Conservation (phyloP, 2,329 filamentous ascomycete genomes). For the Gaeumannomyces tritici region DNA sequence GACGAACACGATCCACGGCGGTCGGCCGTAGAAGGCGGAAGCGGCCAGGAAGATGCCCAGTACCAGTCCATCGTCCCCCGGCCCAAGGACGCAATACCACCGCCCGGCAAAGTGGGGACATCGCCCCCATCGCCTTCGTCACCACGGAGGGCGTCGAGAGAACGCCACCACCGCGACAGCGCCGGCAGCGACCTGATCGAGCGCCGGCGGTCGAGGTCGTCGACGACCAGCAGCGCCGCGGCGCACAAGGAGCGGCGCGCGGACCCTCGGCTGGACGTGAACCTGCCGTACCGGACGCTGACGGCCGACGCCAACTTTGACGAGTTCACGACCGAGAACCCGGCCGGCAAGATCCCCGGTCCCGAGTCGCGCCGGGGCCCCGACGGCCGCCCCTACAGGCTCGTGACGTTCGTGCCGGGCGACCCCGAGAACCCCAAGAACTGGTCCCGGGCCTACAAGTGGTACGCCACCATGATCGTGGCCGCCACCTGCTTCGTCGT, state of each 20-base stretch:
- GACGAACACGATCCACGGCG: not conserved
- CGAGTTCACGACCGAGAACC: conserved; percentile 50
- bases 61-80: not conserved
- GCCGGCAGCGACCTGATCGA: not conserved
- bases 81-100: not conserved
- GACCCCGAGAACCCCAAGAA: conserved; percentile 80
- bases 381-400: conserved; percentile 30
- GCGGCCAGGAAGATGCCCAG: not conserved
- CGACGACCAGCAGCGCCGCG: not conserved
- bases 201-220: not conserved
- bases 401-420: conserved; percentile 56
- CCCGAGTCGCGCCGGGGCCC: conserved; percentile 10
- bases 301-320: conserved; percentile 40
- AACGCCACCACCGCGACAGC: not conserved
- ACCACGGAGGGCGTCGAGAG: not conserved
- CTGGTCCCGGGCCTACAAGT: conserved; percentile 69
- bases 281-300: conserved; percentile 49
- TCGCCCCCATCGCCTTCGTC: not conserved
- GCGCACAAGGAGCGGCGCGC: conserved; percentile 14
- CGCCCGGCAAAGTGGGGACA: not conserved
- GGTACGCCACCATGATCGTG: conserved; percentile 80
- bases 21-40: not conserved
- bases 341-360: conserved; percentile 40
- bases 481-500: conserved; percentile 68
- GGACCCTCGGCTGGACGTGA: conserved; percentile 21